These are phyloP conservation scores for Kappamyces sp. DNA, from an alignment of 192 early-diverging fungal genomes.

Conservation along the genomic window DNA sequence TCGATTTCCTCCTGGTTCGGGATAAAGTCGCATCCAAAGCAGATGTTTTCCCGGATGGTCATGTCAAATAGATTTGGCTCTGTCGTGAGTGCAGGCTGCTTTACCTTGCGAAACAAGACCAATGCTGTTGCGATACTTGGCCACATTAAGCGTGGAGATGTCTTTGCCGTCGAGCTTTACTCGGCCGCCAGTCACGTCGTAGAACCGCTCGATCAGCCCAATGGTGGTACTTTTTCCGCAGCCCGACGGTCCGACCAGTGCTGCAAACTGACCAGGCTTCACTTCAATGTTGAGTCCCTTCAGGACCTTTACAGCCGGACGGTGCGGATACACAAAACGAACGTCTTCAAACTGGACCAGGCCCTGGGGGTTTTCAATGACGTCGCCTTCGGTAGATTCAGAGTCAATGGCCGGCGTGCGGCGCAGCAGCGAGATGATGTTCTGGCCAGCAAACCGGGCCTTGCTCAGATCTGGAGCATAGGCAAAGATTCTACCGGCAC, in stretches of 20 bases:
- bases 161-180: conserved; percentile 36
- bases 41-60: conserved; percentile 55
- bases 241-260: conserved; percentile 72
- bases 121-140: conserved; percentile 62
- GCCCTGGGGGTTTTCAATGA: conserved; percentile 24
- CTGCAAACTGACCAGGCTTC: conserved; percentile 67
- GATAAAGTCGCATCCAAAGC: conserved; percentile 23
- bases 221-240: conserved; percentile 60
- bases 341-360: conserved; percentile 42
- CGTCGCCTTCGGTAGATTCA: conserved; percentile 32
- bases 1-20: conserved; percentile 26
- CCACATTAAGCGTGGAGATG: conserved; percentile 56
- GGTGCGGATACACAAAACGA: conserved; percentile 53
- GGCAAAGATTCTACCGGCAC: conserved; percentile 35
- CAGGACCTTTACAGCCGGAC: conserved; percentile 75
- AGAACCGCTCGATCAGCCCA: conserved; percentile 52
- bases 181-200: conserved; percentile 40
- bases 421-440: conserved; percentile 39
- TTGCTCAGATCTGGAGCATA: conserved; percentile 45
- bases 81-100: too few relatives aligned
- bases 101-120: conserved; percentile 70
- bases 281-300: conserved; percentile 60
- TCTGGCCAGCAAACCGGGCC: conserved; percentile 34
- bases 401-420: conserved; percentile 45
- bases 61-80: conserved; percentile 75